A percentile compares a stretch with the other conserved stretches of the same genome.
Conservation (phyloP, 2,329 filamentous ascomycete species). For the Pseudocercospora ulei region DNA sequence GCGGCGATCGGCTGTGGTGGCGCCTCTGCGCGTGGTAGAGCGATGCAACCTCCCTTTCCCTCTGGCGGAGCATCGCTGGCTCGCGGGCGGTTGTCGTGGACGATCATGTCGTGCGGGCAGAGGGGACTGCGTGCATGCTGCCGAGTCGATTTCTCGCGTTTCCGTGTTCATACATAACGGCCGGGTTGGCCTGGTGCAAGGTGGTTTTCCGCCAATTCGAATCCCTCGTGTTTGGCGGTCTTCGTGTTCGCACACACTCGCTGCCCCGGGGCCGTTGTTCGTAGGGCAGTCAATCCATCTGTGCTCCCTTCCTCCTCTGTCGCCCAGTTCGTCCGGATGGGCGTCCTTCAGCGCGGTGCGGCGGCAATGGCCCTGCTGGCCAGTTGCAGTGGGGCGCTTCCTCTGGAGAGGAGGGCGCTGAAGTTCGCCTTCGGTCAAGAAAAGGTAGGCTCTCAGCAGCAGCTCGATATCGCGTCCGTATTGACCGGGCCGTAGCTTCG, state of each 20-base stretch:
- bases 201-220: no score
- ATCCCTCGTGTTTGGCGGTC: no score
- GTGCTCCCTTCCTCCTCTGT: not conserved
- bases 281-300: no score
- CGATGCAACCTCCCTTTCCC: slow-evolving; percentile 5
- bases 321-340: slow-evolving; percentile 17
- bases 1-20: slow-evolving; percentile 4
- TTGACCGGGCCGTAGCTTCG: slow-evolving; percentile 35
- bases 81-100: slow-evolving; percentile 1
- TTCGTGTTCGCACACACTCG: no score
- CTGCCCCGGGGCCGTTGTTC: no score
- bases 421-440: slow-evolving; percentile 46
- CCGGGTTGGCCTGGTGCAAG: slow-evolving; percentile 3
- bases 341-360: slow-evolving; percentile 19
- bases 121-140: no score
- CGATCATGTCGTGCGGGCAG: slow-evolving; percentile 7
- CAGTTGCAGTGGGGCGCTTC: slow-evolving; percentile 22
- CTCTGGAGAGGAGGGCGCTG: slow-evolving; percentile 19
- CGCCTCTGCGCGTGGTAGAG: slow-evolving; percentile 1
- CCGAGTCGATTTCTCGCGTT: no score
- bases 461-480: not conserved
- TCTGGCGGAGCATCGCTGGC: slow-evolving; percentile 1
- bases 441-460: slow-evolving; percentile 34
- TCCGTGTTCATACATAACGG: slow-evolving; percentile 7
- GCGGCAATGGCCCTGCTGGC: slow-evolving; percentile 25